Percentiles rank a stretch among this genome's conserved stretches.
These are phyloP conservation scores for Nothomitra cinnamomea DNA, from an alignment of 2,329 filamentous ascomycete genomes.

Conservation along the genomic window DNA sequence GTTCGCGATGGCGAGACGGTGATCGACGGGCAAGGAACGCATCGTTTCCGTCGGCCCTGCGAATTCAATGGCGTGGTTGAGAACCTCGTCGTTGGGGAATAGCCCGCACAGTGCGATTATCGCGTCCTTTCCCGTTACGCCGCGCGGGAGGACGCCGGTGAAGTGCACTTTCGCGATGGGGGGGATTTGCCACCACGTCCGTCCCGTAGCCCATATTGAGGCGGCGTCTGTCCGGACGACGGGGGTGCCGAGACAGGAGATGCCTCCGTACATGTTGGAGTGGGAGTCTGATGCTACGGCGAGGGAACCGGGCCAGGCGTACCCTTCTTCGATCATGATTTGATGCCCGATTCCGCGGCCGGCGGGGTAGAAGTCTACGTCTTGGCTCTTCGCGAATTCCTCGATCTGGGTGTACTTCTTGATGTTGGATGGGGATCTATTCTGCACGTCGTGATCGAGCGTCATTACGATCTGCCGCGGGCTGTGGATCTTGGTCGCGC, in stretches of 20 bases:
- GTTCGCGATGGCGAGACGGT: constrained; percentile 49
- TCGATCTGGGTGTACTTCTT: constrained; percentile 73
- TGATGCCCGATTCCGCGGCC: constrained; percentile 80
- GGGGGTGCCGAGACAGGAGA: constrained; percentile 60
- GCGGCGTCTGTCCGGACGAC: constrained; percentile 81
- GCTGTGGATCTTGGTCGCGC: constrained; percentile 56
- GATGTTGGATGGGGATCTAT: constrained; percentile 59
- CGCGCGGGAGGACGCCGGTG: constrained; percentile 54
- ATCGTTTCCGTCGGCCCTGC: constrained; percentile 65
- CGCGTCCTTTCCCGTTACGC: constrained; percentile 85
- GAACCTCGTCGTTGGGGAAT: constrained; percentile 72
- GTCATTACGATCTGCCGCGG: constrained; percentile 64
- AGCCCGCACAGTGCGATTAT: constrained; percentile 78
- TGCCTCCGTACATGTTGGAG: constrained; percentile 67
- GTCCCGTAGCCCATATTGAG: constrained; percentile 65
- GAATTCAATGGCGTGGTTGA: constrained; percentile 87
- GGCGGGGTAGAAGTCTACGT: constrained; percentile 60
- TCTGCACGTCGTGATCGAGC: constrained; percentile 79
- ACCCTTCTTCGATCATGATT: constrained; percentile 75
- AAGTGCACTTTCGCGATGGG: constrained; percentile 68
- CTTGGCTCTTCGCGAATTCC: constrained; percentile 62
- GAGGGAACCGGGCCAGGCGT: constrained; percentile 71
- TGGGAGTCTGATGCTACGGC: constrained; percentile 66
- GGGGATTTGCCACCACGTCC: constrained; percentile 81
- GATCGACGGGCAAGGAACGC: constrained; percentile 51